Conservation (phyloP, 2,329 filamentous ascomycete genomes). For the Cercospora zeae-maydis region DNA sequence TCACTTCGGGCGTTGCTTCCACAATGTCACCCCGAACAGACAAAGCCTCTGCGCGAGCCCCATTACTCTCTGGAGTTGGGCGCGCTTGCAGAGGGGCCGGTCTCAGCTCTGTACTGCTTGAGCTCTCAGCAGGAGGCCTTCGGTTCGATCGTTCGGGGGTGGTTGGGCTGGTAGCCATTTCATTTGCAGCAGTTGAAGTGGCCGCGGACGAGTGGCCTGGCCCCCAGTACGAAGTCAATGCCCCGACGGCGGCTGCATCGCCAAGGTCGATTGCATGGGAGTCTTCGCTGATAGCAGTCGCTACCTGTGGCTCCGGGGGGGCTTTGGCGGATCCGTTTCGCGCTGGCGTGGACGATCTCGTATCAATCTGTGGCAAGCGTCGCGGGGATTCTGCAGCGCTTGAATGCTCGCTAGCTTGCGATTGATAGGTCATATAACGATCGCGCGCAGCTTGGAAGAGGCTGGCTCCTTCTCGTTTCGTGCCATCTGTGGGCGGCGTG, state of each 20-base stretch:
- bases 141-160: slow-evolving; percentile 29
- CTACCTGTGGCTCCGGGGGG: slow-evolving; percentile 15
- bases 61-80: slow-evolving; percentile 12
- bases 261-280: slow-evolving; percentile 24
- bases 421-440: slow-evolving; percentile 26
- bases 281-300: slow-evolving; percentile 23
- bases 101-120: slow-evolving; percentile 28
- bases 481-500: slow-evolving; percentile 10
- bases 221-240: slow-evolving; percentile 29
- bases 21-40: not conserved
- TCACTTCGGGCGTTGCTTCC: slow-evolving; percentile 18
- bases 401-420: slow-evolving; percentile 10
- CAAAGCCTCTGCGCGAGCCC: not conserved
- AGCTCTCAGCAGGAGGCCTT: slow-evolving; percentile 22
- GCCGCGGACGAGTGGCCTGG: slow-evolving; percentile 19
- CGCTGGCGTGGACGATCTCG: slow-evolving; percentile 8
- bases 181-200: slow-evolving; percentile 5
- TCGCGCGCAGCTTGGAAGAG: slow-evolving; percentile 29
- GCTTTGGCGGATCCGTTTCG: slow-evolving; percentile 19
- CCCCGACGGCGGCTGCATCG: slow-evolving; percentile 27
- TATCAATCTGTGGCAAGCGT: slow-evolving; percentile 22
- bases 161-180: slow-evolving; percentile 11
- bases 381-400: slow-evolving; percentile 14
- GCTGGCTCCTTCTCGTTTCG: slow-evolving; percentile 20
- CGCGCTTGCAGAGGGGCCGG: slow-evolving; percentile 32